Evolutionary conservation across 768 basidiomycete species (phyloP).

Genomic region (Pseudohyphozyma bogoriensis): DNA sequence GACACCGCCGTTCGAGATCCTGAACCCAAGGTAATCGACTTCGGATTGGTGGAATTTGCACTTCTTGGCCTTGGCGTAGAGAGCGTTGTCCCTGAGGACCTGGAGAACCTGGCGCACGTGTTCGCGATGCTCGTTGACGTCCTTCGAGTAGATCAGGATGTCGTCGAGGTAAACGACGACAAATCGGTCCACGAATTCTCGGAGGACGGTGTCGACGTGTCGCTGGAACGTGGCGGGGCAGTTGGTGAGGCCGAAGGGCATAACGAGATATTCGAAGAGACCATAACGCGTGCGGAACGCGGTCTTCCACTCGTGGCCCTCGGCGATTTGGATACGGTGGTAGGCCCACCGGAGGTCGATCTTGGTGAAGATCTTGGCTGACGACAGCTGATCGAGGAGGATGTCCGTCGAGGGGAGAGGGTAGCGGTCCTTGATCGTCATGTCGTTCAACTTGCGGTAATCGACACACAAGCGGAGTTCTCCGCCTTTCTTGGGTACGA

Average conservation of each 20-base stretch:
- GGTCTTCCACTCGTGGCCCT: constrained; percentile 44
- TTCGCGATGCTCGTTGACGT: constrained; percentile 5
- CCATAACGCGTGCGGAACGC: constrained; percentile 42
- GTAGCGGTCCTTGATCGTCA: too few relatives aligned
- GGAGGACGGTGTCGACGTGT: constrained; percentile 43
- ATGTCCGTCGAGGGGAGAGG: too few relatives aligned
- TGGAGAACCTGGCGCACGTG: constrained; percentile 38
- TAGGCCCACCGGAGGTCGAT: constrained; percentile 42
- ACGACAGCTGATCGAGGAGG: too few relatives aligned
- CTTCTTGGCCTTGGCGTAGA: constrained; percentile 38
- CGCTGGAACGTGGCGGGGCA: constrained; percentile 41
- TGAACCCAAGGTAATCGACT: constrained; percentile 39
- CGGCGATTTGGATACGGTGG: constrained; percentile 42
- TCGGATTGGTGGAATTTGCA: constrained; percentile 31
- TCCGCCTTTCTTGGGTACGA: too few relatives aligned
- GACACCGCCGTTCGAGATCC: constrained; percentile 37
- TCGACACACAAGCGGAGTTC: too few relatives aligned
- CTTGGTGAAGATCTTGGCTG: too few relatives aligned
- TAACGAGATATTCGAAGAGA: constrained; percentile 42
- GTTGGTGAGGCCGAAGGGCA: constrained; percentile 40
- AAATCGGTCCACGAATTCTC: constrained; percentile 40
- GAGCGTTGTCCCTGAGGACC: constrained; percentile 34
- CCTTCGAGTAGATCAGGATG: constrained; percentile 42
- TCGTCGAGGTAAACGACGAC: constrained; percentile 41
- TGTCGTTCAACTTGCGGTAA: too few relatives aligned